Evolutionary conservation across 306 rosid species (phyloP).

Genomic region (Canavalia ensiformis): DNA sequence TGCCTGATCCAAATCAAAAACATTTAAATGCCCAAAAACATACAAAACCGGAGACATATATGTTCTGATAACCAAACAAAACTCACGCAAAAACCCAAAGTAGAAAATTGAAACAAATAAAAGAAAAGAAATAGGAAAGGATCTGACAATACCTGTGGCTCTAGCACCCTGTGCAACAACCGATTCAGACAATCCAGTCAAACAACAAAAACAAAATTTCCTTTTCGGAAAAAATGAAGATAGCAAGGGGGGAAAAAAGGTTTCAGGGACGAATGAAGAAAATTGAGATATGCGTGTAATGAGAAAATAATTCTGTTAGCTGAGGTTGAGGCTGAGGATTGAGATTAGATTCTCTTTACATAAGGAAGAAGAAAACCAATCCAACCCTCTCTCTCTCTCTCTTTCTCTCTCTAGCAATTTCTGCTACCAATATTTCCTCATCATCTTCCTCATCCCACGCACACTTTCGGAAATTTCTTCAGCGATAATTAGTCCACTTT

Average conservation of each 20-base stretch:
- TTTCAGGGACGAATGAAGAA: slow-evolving; percentile 28
- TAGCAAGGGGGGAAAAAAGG: neutral
- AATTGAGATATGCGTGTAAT: neutral
- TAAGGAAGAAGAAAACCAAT: slow-evolving; percentile 33
- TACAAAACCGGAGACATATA: neutral
- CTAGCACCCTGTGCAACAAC: slow-evolving; percentile 8
- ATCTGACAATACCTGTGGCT: slow-evolving; percentile 55
- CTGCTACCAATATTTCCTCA: slow-evolving; percentile 36
- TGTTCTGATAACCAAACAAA: slow-evolving; percentile 16
- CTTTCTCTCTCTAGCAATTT: slow-evolving; percentile 14
- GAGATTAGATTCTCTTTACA: slow-evolving; percentile 38
- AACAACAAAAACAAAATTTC: neutral
- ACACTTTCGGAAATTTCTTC: slow-evolving; percentile 37
- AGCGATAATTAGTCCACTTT: neutral
- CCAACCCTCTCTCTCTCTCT: slow-evolving; percentile 35
- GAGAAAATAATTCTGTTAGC: neutral
- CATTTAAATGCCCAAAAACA: slow-evolving; percentile 24
- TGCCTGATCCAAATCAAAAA: slow-evolving; percentile 21
- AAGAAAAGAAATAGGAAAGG: neutral
- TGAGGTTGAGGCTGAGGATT: slow-evolving; percentile 15
- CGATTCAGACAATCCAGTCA: slow-evolving; percentile 40
- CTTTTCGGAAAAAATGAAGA: slow-evolving; percentile 20
- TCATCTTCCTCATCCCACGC: slow-evolving; percentile 35
- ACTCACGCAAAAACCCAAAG: neutral
- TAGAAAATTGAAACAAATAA: neutral